Evolutionary conservation across 2,329 filamentous ascomycete species (phyloP).

Genomic region (Lasiodiplodia sp.): DNA sequence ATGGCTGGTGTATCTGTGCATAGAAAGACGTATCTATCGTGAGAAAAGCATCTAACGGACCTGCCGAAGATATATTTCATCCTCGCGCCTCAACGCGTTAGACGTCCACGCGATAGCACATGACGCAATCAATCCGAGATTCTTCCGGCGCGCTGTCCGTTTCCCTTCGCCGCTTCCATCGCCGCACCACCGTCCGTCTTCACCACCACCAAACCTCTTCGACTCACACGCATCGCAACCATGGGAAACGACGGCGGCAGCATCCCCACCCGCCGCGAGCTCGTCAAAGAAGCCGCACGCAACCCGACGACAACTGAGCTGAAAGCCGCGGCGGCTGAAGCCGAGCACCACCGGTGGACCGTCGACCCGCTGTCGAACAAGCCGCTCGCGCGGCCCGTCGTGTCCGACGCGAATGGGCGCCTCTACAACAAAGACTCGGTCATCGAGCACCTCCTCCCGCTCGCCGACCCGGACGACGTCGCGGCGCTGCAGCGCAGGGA

Average conservation of each 20-base stretch:
- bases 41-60: neutral
- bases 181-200: neutral
- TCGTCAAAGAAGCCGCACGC: constrained; percentile 91
- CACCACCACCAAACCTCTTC: neutral
- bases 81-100: neutral
- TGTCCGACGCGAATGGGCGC: constrained; percentile 82
- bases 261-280: constrained; percentile 93
- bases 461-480: constrained; percentile 59
- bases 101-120: neutral
- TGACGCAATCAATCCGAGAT: constrained; percentile 8
- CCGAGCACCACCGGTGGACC: constrained; percentile 84
- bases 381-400: constrained; percentile 74
- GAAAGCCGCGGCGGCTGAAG: constrained; percentile 86
- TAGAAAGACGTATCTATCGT: too few species aligned
- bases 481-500: constrained; percentile 60
- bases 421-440: constrained; percentile 96
- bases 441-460: constrained; percentile 70
- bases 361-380: constrained; percentile 86
- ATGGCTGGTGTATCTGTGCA: too few species aligned
- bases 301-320: constrained; percentile 82
- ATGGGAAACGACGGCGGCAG: constrained; percentile 99
- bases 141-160: neutral
- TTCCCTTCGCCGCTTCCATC: neutral
- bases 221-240: constrained; percentile 31
- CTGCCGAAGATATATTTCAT: neutral